Evolutionary conservation across 495 filamentous ascomycete species (phyloP).

Genomic region (Penicillium silybi): DNA sequence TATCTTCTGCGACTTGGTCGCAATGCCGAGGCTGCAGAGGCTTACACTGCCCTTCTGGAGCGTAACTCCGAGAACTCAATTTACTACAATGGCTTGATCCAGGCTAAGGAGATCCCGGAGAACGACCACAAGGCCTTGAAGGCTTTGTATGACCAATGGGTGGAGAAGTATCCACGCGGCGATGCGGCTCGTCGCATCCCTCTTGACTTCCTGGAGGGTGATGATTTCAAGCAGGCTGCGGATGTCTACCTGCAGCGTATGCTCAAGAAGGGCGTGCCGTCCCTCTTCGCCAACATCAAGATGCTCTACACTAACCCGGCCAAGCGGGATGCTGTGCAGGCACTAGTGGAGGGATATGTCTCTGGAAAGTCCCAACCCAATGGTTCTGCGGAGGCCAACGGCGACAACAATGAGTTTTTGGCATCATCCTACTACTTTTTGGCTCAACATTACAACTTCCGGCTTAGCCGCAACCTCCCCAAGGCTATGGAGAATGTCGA

Average conservation of each 20-base stretch:
- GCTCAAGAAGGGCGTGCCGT: conserved; percentile 94
- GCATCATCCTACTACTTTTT: conserved; percentile 85
- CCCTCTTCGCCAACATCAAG: conserved; percentile 94
- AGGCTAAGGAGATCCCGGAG: conserved; percentile 59
- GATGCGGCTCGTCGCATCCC: conserved; percentile 86
- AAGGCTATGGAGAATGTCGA: conserved; percentile 82
- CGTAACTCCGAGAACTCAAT: conserved; percentile 82
- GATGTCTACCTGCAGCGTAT: conserved; percentile 79
- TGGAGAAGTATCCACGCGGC: conserved; percentile 70
- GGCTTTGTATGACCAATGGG: conserved; percentile 76
- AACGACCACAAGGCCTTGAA: conserved; percentile 60
- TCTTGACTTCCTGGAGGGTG: conserved; percentile 82
- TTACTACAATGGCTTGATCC: conserved; percentile 78
- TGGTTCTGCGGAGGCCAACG: conserved; percentile 46
- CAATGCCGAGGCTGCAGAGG: conserved; percentile 76
- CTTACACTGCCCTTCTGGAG: conserved; percentile 74
- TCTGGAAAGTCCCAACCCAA: conserved; percentile 48
- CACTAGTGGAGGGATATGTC: conserved; percentile 75
- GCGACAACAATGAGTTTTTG: conserved; percentile 56
- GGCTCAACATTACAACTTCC: conserved; percentile 94
- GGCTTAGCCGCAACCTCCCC: conserved; percentile 73
- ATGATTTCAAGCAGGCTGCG: conserved; percentile 74
- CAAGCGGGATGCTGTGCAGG: conserved; percentile 72
- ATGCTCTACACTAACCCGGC: conserved; percentile 70
- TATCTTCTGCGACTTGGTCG: conserved; percentile 76